These are phyloP conservation scores for Aspergillus conjunctus DNA, from an alignment of 495 filamentous ascomycete species.

Conservation along the genomic window DNA sequence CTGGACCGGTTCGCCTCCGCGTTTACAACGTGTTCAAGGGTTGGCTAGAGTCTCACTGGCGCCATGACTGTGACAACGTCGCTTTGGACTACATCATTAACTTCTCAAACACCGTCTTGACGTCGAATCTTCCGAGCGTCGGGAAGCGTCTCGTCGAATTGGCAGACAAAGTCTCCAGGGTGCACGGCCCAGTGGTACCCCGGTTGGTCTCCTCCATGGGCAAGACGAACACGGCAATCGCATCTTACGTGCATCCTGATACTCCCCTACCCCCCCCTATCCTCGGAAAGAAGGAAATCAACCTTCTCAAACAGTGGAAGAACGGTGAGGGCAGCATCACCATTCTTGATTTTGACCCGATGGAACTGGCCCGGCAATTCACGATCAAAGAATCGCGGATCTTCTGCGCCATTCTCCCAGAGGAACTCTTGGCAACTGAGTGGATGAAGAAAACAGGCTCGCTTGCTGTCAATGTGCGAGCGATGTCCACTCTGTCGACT, in stretches of 20 bases:
- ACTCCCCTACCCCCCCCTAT: constrained; percentile 67
- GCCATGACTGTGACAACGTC: constrained; percentile 70
- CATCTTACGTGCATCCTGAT: constrained; percentile 68
- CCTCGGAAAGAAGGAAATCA: constrained; percentile 74
- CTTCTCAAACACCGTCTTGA: constrained; percentile 77
- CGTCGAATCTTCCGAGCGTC: constrained; percentile 68
- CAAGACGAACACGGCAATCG: constrained; percentile 76
- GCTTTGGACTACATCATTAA: constrained; percentile 73
- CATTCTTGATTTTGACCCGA: constrained; percentile 89
- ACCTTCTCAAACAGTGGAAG: constrained; percentile 73
- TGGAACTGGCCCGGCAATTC: constrained; percentile 90
- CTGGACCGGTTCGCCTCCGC: constrained; percentile 79
- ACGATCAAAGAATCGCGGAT: constrained; percentile 92
- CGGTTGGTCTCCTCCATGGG: constrained; percentile 85
- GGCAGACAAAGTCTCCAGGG: constrained; percentile 76
- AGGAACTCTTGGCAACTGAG: constrained; percentile 90
- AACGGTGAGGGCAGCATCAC: constrained; percentile 66
- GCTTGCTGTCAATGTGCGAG: constrained; percentile 86
- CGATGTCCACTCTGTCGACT: constrained; percentile 90
- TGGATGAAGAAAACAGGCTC: constrained; percentile 86
- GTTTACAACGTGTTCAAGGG: constrained; percentile 97
- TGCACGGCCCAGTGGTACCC: constrained; percentile 77
- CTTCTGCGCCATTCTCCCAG: constrained; percentile 89
- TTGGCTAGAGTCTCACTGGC: constrained; percentile 97
- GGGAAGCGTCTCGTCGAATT: constrained; percentile 78